A percentile compares a stretch with the other conserved stretches of the same genome.
Evolutionary conservation across 2,329 filamentous ascomycete species (phyloP).

Genomic region (Colletotrichum navitas): DNA sequence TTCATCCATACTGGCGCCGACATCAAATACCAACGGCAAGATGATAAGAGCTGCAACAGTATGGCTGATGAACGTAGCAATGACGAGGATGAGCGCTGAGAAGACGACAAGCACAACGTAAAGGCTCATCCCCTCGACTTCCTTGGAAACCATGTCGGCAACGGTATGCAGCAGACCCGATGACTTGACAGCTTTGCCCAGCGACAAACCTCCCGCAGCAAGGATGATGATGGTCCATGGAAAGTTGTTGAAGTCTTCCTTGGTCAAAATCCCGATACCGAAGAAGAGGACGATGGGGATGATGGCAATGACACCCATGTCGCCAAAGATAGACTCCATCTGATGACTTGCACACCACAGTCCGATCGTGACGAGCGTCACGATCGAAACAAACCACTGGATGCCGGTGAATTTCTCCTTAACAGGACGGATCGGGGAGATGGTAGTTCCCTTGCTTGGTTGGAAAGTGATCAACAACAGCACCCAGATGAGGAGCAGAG

Average conservation of each 20-base stretch:
- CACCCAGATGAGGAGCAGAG: slow-evolving; percentile 88
- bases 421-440: slow-evolving; percentile 90
- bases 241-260: slow-evolving; percentile 99
- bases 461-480: slow-evolving; percentile 88
- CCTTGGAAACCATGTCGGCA: slow-evolving; percentile 78
- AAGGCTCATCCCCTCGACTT: slow-evolving; percentile 82
- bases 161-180: slow-evolving; percentile 93
- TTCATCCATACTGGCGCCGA: slow-evolving; percentile 86
- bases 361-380: slow-evolving; percentile 86
- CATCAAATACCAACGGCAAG: slow-evolving; percentile 87
- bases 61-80: slow-evolving; percentile 98
- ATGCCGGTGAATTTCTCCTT: slow-evolving; percentile 89
- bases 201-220: slow-evolving; percentile 89
- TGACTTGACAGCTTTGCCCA: slow-evolving; percentile 94
- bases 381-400: slow-evolving; percentile 91
- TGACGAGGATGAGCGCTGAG: slow-evolving; percentile 84
- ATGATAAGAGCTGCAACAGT: slow-evolving; percentile 97
- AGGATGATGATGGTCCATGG: slow-evolving; percentile 99
- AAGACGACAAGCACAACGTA: slow-evolving; percentile 92
- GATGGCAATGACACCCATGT: slow-evolving; percentile 98
- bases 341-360: slow-evolving; percentile 96
- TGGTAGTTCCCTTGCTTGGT: slow-evolving; percentile 85
- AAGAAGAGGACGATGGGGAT: slow-evolving; percentile 97
- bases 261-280: slow-evolving; percentile 93
- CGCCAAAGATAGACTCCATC: slow-evolving; percentile 87